Evolutionary conservation across 1,284 basidiomycete species (phyloP).

Genomic region (Leccinum brunneo-olivaceum): DNA sequence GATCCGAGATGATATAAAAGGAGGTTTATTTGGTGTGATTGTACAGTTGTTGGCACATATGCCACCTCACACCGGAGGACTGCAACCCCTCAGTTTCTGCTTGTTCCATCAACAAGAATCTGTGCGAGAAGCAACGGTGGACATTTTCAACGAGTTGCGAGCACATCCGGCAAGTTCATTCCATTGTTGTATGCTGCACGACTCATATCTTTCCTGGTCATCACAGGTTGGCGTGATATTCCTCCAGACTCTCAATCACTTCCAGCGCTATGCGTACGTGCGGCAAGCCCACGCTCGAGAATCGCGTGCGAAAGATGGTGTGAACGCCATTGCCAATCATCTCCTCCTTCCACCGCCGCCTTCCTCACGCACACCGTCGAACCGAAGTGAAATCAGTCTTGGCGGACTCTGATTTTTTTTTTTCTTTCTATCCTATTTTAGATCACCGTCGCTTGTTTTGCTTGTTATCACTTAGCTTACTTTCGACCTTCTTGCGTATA

Average conservation of each 20-base stretch:
- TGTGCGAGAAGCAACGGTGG: constrained; percentile 75
- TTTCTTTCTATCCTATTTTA: not conserved
- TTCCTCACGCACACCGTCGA: constrained; percentile 39
- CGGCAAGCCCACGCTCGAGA: constrained; percentile 64
- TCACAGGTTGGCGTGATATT: constrained; percentile 78
- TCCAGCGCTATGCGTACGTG: constrained; percentile 83
- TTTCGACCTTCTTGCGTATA: constrained; percentile 30
- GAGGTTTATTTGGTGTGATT: not conserved
- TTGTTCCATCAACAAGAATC: constrained; percentile 79
- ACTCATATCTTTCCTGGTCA: not conserved
- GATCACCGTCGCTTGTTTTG: not conserved
- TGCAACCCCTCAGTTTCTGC: constrained; percentile 82
- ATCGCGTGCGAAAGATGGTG: constrained; percentile 35
- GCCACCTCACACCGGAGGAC: constrained; percentile 76
- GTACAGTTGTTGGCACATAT: constrained; percentile 72
- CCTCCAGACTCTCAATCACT: constrained; percentile 82
- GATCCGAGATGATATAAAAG: not conserved
- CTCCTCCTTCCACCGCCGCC: constrained; percentile 30
- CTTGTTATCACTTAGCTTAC: constrained; percentile 16
- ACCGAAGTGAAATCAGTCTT: constrained; percentile 44
- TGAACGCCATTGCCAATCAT: constrained; percentile 26
- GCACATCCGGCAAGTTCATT: constrained; percentile 58
- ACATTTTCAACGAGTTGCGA: constrained; percentile 77
- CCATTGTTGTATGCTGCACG: not conserved
- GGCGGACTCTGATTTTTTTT: constrained; percentile 27